These are phyloP conservation scores for Cutaneotrichosporon spelunceum DNA, from an alignment of 1,284 basidiomycete genomes.

Conservation along the genomic window DNA sequence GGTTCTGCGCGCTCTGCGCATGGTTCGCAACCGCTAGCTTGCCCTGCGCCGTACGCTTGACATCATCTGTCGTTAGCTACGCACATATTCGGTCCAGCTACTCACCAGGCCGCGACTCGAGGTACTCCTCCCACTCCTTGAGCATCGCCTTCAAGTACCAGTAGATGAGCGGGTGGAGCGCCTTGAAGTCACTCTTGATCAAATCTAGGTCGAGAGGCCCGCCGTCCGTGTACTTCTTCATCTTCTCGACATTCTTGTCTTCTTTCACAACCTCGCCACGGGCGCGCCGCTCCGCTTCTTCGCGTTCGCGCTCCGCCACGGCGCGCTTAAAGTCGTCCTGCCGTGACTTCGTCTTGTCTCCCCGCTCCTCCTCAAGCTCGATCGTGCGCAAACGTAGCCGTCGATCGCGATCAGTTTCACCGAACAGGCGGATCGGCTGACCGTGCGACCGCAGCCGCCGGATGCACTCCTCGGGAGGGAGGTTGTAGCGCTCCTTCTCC, in stretches of 20 bases:
- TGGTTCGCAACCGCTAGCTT: constrained; percentile 93
- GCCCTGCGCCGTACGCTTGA: constrained; percentile 84
- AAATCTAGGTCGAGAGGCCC: constrained; percentile 62
- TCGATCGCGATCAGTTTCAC: constrained; percentile 89
- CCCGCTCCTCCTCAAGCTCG: constrained; percentile 81
- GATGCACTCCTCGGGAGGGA: constrained; percentile 88
- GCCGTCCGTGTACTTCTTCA: constrained; percentile 14
- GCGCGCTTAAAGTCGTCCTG: constrained; percentile 93
- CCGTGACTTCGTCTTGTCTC: constrained; percentile 53
- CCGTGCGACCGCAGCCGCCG: constrained; percentile 83
- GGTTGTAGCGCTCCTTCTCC: constrained; percentile 69
- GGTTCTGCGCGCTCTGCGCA: constrained; percentile 89
- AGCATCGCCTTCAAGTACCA: constrained; percentile 87
- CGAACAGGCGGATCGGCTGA: constrained; percentile 92
- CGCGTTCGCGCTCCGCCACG: constrained; percentile 65
- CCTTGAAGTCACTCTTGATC: constrained; percentile 89
- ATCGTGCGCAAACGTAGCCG: constrained; percentile 83
- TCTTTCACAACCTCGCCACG: constrained; percentile 17
- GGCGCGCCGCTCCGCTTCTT: constrained; percentile 62
- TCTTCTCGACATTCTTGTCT: constrained; percentile 11
- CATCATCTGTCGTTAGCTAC: constrained; percentile 46
- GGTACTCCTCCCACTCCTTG: constrained; percentile 92
- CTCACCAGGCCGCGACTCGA: constrained; percentile 84
- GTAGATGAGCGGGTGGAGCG: constrained; percentile 95
- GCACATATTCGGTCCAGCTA: background rate